Conservation (phyloP, 192 early-diverging fungal species). For the Backusella morwellensis region DNA sequence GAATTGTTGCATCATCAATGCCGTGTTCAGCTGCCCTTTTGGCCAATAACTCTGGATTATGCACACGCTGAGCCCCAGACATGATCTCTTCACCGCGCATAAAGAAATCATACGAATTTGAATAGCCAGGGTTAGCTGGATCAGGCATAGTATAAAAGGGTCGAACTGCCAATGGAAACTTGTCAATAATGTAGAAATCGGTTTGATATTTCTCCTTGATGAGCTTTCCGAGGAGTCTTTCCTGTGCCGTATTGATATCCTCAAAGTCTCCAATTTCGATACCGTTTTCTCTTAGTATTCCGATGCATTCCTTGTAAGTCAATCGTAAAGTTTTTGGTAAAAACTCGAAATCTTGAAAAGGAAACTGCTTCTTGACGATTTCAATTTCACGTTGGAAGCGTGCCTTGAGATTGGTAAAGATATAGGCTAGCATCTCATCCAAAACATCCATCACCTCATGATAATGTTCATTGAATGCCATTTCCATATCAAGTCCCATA, state of each 20-base stretch:
- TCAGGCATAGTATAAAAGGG: constrained; percentile 99
- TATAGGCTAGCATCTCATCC: constrained; percentile 87
- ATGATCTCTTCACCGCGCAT: constrained; percentile 99
- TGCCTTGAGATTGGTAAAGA: constrained; percentile 86
- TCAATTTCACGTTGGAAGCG: constrained; percentile 86
- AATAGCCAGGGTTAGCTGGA: constrained; percentile 79
- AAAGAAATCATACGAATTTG: constrained; percentile 99
- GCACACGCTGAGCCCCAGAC: constrained; percentile 99
- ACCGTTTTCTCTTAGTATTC: constrained; percentile 83
- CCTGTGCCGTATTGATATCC: constrained; percentile 87
- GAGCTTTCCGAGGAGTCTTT: constrained; percentile 80
- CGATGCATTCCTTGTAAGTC: constrained; percentile 87
- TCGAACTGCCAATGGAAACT: constrained; percentile 93
- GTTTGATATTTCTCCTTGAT: constrained; percentile 93
- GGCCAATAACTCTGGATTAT: constrained; percentile 78
- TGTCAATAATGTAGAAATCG: constrained; percentile 99
- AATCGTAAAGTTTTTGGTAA: constrained; percentile 80
- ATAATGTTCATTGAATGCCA: constrained; percentile 99
- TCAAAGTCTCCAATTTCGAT: constrained; percentile 91
- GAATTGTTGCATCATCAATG: constrained; percentile 78
- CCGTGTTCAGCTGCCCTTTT: constrained; percentile 75
- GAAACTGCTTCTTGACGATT: constrained; percentile 84
- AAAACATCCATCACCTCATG: constrained; percentile 96
- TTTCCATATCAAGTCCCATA: constrained; percentile 97
- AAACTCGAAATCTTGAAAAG: constrained; percentile 88